Percentiles rank a stretch among this genome's conserved stretches.
Conservation (phyloP, 139 green algal species). For the Chlorella sp. region DNA sequence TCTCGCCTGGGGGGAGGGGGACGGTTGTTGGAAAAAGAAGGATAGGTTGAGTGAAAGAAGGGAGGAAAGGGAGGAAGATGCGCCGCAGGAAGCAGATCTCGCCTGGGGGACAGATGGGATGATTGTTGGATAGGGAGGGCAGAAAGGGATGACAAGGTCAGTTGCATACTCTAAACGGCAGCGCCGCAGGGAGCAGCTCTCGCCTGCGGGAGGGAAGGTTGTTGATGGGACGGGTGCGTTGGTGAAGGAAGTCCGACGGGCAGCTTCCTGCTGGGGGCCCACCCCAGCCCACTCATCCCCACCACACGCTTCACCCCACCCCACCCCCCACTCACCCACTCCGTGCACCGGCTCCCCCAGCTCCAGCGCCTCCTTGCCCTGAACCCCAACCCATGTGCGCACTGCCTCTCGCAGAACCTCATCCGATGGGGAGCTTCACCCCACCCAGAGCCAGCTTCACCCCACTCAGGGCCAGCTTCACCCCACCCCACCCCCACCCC, state of each 20-base stretch:
- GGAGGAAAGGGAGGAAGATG: too few relatives aligned
- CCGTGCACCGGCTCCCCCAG: neutral
- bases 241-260: neutral
- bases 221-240: neutral
- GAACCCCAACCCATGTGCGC: too few relatives aligned
- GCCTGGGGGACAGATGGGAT: neutral
- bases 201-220: neutral
- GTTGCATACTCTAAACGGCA: too few relatives aligned
- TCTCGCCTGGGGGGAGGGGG: neutral
- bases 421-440: too few relatives aligned
- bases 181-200: too few relatives aligned
- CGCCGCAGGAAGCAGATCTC: neutral
- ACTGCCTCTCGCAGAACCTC: too few relatives aligned
- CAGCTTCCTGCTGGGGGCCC: too few relatives aligned
- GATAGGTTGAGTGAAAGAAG: too few relatives aligned
- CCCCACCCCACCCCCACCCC: neutral
- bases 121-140: neutral
- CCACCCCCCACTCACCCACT: neutral
- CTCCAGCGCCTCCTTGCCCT: neutral
- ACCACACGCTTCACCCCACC: too few relatives aligned
- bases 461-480: neutral
- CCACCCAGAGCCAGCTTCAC: neutral
- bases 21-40: too few relatives aligned
- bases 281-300: too few relatives aligned
- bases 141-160: too few relatives aligned